Base-by-base conservation (phyloP, 2,329 filamentous ascomycete species). In the Aureobasidium sp. region DNA sequence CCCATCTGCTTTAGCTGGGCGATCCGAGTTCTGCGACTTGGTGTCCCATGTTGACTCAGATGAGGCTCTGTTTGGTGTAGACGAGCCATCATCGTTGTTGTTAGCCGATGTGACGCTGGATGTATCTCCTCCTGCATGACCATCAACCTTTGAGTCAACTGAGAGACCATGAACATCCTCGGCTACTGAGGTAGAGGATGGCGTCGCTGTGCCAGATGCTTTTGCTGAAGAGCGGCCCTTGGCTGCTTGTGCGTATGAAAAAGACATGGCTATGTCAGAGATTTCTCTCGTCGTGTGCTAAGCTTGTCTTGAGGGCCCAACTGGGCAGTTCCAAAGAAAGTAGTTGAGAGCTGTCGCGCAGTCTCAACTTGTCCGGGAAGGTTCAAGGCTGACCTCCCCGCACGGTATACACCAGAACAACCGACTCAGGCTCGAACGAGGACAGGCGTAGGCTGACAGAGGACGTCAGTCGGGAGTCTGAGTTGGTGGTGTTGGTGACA, bases 191-290 rank as follows among this genome's bases (percentile, higher is more conserved):
- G 76, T 75, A 55, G 75, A 77, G n/a, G 76, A 72, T 29, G 78
- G 74, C 44, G 76, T 78, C 15, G 70, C 71, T 27, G 74, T 68
- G 47, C 75, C 77, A 26, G 78, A 78, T 23, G 74, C 72, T 62
- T 76, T 69, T 62, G 76, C 70, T 61, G 78, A 71, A 59, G 83
- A 78, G 70, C 88, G 84, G 71, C 92, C 91, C 76, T 94, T 94
- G 64, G 93, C 93, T 72, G 93, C 93, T 82, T 96, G 91, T 70
- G 93, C 93, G 76, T 97, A 97, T 64, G 93, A 97, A 74, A 97
- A 96, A 52, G 60, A 55, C 60, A 62, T 62, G 39, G 41, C 42
- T 29, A 34, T 34, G 36, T 51, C 34, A 32, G 34, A 51, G 36
- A 41, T 42, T 60, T 50, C 34, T 92, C 90, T 76, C 94, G 64